Evolutionary conservation across 495 filamentous ascomycete species (phyloP).

Genomic region (Penicillium egyptiacum): DNA sequence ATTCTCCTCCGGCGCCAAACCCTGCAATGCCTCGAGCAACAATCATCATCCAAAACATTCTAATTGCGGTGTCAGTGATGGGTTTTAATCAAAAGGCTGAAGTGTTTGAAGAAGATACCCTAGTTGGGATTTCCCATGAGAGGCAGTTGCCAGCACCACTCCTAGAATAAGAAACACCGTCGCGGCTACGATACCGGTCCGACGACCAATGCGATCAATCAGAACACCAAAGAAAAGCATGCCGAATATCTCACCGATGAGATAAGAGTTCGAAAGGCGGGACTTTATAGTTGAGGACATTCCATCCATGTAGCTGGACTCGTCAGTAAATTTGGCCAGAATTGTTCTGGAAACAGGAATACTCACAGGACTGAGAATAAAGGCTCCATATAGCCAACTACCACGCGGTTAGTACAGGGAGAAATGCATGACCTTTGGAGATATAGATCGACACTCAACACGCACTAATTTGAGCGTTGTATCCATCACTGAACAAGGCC

Average conservation of each 20-base stretch:
- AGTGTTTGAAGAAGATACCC: conserved; percentile 15
- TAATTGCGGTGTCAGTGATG: neutral
- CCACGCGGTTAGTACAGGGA: neutral
- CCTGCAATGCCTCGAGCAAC: conserved; percentile 53
- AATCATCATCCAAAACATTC: conserved; percentile 58
- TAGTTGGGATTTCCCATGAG: conserved; percentile 29
- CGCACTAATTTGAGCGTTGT: conserved; percentile 43
- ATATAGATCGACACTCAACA: neutral
- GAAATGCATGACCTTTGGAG: neutral
- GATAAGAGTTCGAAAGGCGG: conserved; percentile 35
- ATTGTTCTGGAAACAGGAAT: neutral
- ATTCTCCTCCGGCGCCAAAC: conserved; percentile 52
- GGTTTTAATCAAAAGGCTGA: neutral
- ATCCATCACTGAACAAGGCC: conserved; percentile 46
- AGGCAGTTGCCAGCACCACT: conserved; percentile 31
- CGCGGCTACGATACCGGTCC: conserved; percentile 28
- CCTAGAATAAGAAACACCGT: conserved; percentile 32
- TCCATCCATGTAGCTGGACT: conserved; percentile 27
- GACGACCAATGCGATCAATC: conserved; percentile 35
- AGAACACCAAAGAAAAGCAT: conserved; percentile 38
- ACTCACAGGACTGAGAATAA: conserved; percentile 39
- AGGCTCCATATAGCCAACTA: conserved; percentile 45
- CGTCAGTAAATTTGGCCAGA: neutral
- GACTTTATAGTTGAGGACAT: conserved; percentile 39
- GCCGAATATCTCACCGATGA: conserved; percentile 38